Conservation (phyloP, 2,329 filamentous ascomycete species). For the Bipolaris victoriae region DNA sequence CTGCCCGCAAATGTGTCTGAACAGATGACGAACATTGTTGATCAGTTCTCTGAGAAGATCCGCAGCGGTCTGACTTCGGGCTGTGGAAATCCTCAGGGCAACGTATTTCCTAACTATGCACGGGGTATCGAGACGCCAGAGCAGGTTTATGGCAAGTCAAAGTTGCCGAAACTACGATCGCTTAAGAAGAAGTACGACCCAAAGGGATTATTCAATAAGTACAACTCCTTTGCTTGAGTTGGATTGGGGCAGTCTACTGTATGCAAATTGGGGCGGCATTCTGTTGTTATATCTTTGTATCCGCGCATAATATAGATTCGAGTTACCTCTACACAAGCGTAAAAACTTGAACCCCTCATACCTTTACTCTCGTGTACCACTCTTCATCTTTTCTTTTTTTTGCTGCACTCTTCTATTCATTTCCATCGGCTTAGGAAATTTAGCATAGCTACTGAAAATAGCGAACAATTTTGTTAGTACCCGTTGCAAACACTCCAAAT, state of each 20-base stretch:
- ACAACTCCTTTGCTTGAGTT: background rate
- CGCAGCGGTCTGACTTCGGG: background rate
- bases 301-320: background rate
- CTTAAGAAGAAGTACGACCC: conserved; percentile 46
- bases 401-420: too few relatives aligned
- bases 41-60: background rate
- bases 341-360: background rate
- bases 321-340: background rate
- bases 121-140: conserved; percentile 31
- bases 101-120: conserved; percentile 43
- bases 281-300: background rate
- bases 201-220: background rate
- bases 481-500: too few relatives aligned
- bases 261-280: background rate
- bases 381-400: background rate
- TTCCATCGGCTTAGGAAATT: too few relatives aligned
- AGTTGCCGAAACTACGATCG: conserved; percentile 32
- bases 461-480: too few relatives aligned
- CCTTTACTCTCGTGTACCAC: background rate
- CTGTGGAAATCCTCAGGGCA: conserved; percentile 5
- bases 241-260: background rate
- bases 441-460: too few relatives aligned
- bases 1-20: background rate
- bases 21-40: background rate
- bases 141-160: conserved; percentile 39